phyloP scores from a whole-genome alignment of 495 filamentous ascomycete genomes.

The Trichoderma erinaceum region DNA sequence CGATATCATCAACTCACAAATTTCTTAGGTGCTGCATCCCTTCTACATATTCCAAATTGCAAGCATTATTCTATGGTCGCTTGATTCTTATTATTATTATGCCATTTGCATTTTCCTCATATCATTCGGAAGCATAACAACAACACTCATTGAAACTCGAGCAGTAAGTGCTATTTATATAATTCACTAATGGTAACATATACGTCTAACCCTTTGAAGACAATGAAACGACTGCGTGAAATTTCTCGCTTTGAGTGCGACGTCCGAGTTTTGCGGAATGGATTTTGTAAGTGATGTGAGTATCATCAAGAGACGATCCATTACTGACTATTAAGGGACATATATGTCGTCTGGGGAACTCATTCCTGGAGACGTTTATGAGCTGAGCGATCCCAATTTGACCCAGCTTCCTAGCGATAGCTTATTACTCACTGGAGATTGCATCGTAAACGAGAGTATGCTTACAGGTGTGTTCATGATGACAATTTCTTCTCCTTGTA shows the following conservation, averaged over 20 bases:
- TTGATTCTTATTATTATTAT: conserved; percentile 97
- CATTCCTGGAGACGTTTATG: conserved; percentile 94
- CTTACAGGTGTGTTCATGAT: conserved; percentile 60
- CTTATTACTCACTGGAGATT: conserved; percentile 85
- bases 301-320: not conserved
- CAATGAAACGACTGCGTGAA: conserved; percentile 84
- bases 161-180: conserved; percentile 49
- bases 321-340: conserved; percentile 56
- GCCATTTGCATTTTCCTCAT: conserved; percentile 93
- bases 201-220: conserved; percentile 43
- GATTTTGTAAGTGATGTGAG: conserved; percentile 68
- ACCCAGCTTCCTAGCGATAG: conserved; percentile 93
- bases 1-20: not conserved
- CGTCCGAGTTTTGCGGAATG: conserved; percentile 84
- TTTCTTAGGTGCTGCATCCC: conserved; percentile 67
- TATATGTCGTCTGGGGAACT: conserved; percentile 80
- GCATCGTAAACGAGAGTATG: conserved; percentile 99
- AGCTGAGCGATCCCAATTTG: conserved; percentile 92
- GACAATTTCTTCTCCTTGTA: not conserved
- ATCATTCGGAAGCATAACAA: conserved; percentile 82
- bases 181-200: not conserved
- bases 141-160: conserved; percentile 84
- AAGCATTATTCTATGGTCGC: conserved; percentile 87
- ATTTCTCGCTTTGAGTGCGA: conserved; percentile 94
- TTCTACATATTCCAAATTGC: conserved; percentile 98